Percentiles rank a stretch among this genome's conserved stretches.
Evolutionary conservation across 2,329 filamentous ascomycete genomes (phyloP).

Genomic region (Fusarium piperis): DNA sequence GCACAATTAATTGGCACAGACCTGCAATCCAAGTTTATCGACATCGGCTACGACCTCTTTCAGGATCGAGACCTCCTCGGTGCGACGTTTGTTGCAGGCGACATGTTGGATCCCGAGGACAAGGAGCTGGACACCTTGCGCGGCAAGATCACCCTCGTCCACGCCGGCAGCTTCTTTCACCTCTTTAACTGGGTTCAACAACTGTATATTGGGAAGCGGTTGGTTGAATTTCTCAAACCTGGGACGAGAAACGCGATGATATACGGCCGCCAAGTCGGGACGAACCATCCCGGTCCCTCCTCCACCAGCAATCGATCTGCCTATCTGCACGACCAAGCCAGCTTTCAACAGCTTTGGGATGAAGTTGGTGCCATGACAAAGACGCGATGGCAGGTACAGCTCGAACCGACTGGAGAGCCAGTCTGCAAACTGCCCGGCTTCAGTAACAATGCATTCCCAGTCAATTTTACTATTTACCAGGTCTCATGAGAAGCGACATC

Average conservation of each 20-base stretch:
- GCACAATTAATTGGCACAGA: constrained; percentile 62
- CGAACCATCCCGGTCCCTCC: constrained; percentile 38
- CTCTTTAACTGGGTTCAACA: constrained; percentile 60
- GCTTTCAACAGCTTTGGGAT: constrained; percentile 64
- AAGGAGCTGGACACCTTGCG: constrained; percentile 47
- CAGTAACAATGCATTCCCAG: constrained; percentile 40
- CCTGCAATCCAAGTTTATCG: constrained; percentile 59
- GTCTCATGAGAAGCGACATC: constrained; percentile 38
- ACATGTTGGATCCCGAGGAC: constrained; percentile 57
- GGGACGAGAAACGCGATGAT: constrained; percentile 58
- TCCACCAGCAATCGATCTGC: constrained; percentile 40
- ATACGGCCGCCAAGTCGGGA: constrained; percentile 62
- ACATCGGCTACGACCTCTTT: constrained; percentile 72
- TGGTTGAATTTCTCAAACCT: constrained; percentile 57
- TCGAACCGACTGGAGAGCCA: constrained; percentile 46
- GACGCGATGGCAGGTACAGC: constrained; percentile 59
- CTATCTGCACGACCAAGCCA: constrained; percentile 60
- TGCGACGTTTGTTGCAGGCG: constrained; percentile 60
- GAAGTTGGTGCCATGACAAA: constrained; percentile 60
- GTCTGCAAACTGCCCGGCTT: constrained; percentile 39
- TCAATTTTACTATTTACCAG: constrained; percentile 50
- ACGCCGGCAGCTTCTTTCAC: constrained; percentile 61
- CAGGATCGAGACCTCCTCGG: constrained; percentile 61
- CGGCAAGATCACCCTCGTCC: constrained; percentile 58
- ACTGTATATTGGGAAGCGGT: constrained; percentile 54